phyloP scores from a whole-genome alignment of 176 grass and related monocot species.

The Miscanthus lutarioriparius region DNA sequence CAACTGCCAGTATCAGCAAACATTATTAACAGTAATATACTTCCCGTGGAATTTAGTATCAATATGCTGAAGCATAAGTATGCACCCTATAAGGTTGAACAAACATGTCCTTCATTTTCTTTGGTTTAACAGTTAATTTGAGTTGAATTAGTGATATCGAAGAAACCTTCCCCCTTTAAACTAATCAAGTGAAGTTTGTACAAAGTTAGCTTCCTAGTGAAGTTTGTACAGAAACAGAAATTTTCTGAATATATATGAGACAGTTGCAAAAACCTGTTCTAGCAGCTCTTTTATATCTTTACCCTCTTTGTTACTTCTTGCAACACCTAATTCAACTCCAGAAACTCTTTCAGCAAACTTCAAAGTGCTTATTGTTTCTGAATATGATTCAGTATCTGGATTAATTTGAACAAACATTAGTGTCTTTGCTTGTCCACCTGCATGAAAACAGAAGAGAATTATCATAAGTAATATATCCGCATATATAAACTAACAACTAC shows the following conservation, averaged over 20 bases:
- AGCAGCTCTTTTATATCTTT: conserved; percentile 96
- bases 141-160: not conserved
- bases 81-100: conserved; percentile 12
- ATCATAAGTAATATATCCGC: not conserved
- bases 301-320: conserved; percentile 91
- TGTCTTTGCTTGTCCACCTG: conserved; percentile 96
- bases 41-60: not conserved
- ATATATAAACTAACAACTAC: not conserved
- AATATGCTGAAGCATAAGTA: conserved; percentile 2
- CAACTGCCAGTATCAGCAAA: not conserved
- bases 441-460: conserved; percentile 28
- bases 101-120: not conserved
- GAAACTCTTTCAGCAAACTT: conserved; percentile 99
- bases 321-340: conserved; percentile 95
- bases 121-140: not conserved
- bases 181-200: not conserved
- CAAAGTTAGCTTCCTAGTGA: not conserved
- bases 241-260: not conserved
- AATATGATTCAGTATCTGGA: conserved; percentile 82
- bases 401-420: conserved; percentile 99
- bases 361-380: conserved; percentile 95
- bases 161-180: not conserved
- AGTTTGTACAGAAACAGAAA: not conserved
- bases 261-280: conserved; percentile 63
- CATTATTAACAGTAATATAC: not conserved